Conservation (phyloP, 805 yeast species). For the Candida schatavii region DNA sequence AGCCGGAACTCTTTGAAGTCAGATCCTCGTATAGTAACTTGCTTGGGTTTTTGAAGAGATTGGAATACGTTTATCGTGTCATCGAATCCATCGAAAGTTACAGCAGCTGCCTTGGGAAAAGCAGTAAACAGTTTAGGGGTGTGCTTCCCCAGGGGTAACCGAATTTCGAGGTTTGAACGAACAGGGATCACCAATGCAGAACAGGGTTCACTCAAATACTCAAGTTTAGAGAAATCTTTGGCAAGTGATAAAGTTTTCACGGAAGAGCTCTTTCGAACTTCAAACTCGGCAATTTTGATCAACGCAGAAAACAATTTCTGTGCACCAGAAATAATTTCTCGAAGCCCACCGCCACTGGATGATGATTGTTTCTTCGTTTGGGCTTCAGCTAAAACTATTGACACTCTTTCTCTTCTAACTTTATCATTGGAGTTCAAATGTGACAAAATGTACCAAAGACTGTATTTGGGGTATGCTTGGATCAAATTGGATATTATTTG, state of each 20-base stretch:
- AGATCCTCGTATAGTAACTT: constrained; percentile 70
- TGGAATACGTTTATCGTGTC: constrained; percentile 66
- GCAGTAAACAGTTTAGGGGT: constrained; percentile 42
- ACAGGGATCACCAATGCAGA: constrained; percentile 69
- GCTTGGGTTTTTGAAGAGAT: constrained; percentile 86
- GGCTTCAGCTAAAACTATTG: constrained; percentile 3
- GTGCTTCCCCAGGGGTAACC: constrained; percentile 53
- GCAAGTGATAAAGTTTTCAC: constrained; percentile 33
- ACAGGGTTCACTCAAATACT: constrained; percentile 25
- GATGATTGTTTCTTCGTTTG: constrained; percentile 2
- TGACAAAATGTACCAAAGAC: constrained; percentile 81
- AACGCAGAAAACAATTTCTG: constrained; percentile 40
- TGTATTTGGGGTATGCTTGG: constrained; percentile 70
- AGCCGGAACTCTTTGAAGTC: constrained; percentile 73
- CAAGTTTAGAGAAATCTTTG: constrained; percentile 37
- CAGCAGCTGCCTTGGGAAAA: constrained; percentile 39
- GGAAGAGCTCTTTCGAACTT: constrained; percentile 33
- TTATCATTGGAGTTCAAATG: constrained; percentile 56
- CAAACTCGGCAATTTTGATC: constrained; percentile 40
- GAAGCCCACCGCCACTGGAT: not conserved
- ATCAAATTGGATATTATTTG: constrained; percentile 58
- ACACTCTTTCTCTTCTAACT: constrained; percentile 26
- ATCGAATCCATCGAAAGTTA: constrained; percentile 62
- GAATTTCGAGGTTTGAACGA: constrained; percentile 62
- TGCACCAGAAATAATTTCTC: constrained; percentile 20